These are phyloP conservation scores for Flueggea neowawraea DNA, from an alignment of 441 rosid species.

Conservation along the genomic window DNA sequence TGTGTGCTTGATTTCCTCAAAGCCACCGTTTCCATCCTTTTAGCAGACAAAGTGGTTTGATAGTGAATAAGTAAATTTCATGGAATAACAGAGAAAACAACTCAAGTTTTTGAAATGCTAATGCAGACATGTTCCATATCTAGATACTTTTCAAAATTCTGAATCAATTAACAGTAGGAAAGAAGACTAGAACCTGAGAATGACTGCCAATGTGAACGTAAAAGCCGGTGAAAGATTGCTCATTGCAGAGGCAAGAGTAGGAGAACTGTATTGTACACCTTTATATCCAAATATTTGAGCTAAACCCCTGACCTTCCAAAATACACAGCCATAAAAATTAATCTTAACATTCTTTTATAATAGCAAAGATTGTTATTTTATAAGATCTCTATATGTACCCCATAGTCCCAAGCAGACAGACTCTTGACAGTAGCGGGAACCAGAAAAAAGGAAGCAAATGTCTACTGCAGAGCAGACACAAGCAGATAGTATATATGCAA, in stretches of 20 bases:
- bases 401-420: conserved; percentile 20
- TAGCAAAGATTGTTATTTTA: no score
- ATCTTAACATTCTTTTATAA: neutral
- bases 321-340: neutral
- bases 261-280: conserved; percentile 56
- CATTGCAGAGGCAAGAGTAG: conserved; percentile 74
- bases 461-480: conserved; percentile 1
- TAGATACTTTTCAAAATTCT: neutral
- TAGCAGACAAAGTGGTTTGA: neutral
- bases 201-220: conserved; percentile 54
- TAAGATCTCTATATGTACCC: conserved; percentile 9
- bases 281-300: conserved; percentile 50
- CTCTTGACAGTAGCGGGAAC: conserved; percentile 10
- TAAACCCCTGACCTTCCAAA: conserved; percentile 27
- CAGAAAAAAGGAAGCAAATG: conserved; percentile 11
- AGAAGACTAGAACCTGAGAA: conserved; percentile 45
- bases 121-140: no score
- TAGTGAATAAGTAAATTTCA: no score
- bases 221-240: conserved; percentile 65
- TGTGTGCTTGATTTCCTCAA: conserved; percentile 35
- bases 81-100: no score
- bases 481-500: no score
- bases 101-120: no score
- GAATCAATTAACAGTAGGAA: neutral
- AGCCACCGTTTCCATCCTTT: conserved; percentile 44